Base-by-base conservation (phyloP, 2,329 filamentous ascomycete species). In the Ophiosphaerella herpotricha region DNA sequence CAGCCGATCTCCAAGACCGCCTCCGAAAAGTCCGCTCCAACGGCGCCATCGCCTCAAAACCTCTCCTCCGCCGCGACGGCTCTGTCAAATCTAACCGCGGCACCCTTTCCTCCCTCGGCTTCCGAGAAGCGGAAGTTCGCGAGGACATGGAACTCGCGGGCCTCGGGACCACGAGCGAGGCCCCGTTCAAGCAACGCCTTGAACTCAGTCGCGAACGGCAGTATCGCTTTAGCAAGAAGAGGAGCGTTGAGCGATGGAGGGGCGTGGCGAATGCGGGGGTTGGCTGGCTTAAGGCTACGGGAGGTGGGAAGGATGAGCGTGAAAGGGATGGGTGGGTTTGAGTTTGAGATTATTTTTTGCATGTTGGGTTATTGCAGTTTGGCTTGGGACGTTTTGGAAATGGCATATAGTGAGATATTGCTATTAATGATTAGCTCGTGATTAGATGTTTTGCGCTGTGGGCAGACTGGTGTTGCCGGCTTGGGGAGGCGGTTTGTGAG, bases 141-240 rank as follows among this genome's bases (percentile, higher is more conserved):
- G 70, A 72, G n/a, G 70, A 73, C 34, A 66, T 71, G 29, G 71
- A 72, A 38, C 61, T 71, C 5, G 64, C 58, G 16, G 64, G 64
- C 0, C 21, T 72, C 6, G 63, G 60, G 14, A 37, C 57, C 1
- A 57, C 53, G 5, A 59, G 61, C 2, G 60, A 69, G 18, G 59
- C 54, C 4, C 60, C 61, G 8, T 66, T 73, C 54, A 67, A 67
- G 44, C 58, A 66, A 32, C 55, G 69, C 5, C 52, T 72, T 2
- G 69, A 72, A 46, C 63, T 55, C 37, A 67, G 63, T 39, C 63
- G 63, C 16, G 67, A 67, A 21, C 59, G 66, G 8, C 68, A 71
- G 39, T 67, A 67, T 46, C 52, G 59, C 3, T 71, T 71, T 26
- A 54, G 60, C 40, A 72, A 71, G 52, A 70, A 70, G 52, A 61